phyloP scores from a whole-genome alignment of 2,329 filamentous ascomycete species.

The Stagonosporopsis tanaceti region DNA sequence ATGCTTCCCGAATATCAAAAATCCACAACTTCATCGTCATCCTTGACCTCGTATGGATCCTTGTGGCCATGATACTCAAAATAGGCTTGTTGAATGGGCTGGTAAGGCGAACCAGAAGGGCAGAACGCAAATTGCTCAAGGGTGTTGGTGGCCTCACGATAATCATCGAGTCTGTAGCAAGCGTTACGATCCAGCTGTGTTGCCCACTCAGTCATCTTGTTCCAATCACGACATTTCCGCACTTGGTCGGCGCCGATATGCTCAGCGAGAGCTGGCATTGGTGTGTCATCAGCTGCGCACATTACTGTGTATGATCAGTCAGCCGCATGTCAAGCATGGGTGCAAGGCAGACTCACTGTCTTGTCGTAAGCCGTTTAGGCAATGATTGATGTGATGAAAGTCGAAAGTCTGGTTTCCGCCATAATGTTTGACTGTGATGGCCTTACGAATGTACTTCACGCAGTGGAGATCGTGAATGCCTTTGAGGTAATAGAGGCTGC shows the following conservation, averaged over 20 bases:
- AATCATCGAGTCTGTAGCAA: slow-evolving; percentile 46
- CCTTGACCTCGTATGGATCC: slow-evolving; percentile 39
- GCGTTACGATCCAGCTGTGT: slow-evolving; percentile 41
- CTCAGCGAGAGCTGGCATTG: slow-evolving; percentile 39
- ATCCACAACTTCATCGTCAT: slow-evolving; percentile 22
- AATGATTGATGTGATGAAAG: slow-evolving; percentile 44
- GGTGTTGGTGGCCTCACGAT: slow-evolving; percentile 46
- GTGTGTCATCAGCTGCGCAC: slow-evolving; percentile 48
- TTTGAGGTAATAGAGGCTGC: slow-evolving; percentile 47
- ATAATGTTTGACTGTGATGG: slow-evolving; percentile 41
- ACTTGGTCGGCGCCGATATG: slow-evolving; percentile 40
- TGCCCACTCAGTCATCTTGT: slow-evolving; percentile 44
- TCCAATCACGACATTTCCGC: slow-evolving; percentile 45
- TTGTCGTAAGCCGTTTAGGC: slow-evolving; percentile 45
- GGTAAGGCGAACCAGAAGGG: slow-evolving; percentile 41
- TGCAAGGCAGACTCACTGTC: slow-evolving; percentile 22
- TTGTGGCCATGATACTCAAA: slow-evolving; percentile 47
- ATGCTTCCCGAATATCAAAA: slow-evolving; percentile 19
- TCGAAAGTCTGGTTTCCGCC: slow-evolving; percentile 32
- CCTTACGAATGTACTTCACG: slow-evolving; percentile 47
- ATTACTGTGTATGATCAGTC: slow-evolving; percentile 27
- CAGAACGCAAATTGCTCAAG: slow-evolving; percentile 47
- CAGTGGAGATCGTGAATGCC: slow-evolving; percentile 48
- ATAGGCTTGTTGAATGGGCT: slow-evolving; percentile 39
- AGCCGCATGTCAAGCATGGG: not conserved